Conservation (phyloP, 768 basidiomycete species). For the Pleurotus eryngii region DNA sequence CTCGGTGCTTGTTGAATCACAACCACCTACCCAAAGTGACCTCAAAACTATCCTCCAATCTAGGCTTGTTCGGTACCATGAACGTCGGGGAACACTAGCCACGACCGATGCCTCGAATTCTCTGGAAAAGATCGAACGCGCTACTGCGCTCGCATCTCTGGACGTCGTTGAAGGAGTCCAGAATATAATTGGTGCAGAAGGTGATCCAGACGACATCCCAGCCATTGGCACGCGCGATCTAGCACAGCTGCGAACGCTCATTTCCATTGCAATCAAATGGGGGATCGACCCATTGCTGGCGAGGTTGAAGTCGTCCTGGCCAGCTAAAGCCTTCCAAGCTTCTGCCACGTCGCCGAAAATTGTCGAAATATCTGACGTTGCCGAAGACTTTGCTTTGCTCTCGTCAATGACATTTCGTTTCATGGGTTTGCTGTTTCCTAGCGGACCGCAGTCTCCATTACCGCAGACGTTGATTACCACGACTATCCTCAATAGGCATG, state of each 20-base stretch:
- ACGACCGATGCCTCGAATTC: slow-evolving; percentile 16
- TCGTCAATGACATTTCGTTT: slow-evolving; percentile 40
- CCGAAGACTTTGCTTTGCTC: slow-evolving; percentile 42
- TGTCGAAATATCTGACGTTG: slow-evolving; percentile 40
- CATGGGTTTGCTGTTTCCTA: slow-evolving; percentile 50
- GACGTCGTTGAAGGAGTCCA: slow-evolving; percentile 47
- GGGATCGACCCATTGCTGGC: slow-evolving; percentile 53
- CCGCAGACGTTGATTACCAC: slow-evolving; percentile 62
- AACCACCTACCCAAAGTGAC: slow-evolving; percentile 21
- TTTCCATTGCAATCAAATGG: slow-evolving; percentile 74
- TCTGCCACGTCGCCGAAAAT: slow-evolving; percentile 27
- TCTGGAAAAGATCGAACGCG: slow-evolving; percentile 43
- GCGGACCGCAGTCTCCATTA: slow-evolving; percentile 41
- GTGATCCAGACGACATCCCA: slow-evolving; percentile 19
- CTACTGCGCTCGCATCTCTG: slow-evolving; percentile 56
- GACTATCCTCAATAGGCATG: slow-evolving; percentile 51
- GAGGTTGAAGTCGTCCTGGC: slow-evolving; percentile 39
- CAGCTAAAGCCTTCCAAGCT: slow-evolving; percentile 19
- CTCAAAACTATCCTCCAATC: slow-evolving; percentile 35
- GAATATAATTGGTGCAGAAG: slow-evolving; percentile 28
- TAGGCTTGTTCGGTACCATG: slow-evolving; percentile 39
- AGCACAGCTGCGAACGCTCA: slow-evolving; percentile 54
- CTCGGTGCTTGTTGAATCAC: slow-evolving; percentile 32
- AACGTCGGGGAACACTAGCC: slow-evolving; percentile 17
- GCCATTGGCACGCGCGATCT: slow-evolving; percentile 68